phyloP scores from a whole-genome alignment of 371 early-diverging fungal species.

The Rhizopus sp. region DNA sequence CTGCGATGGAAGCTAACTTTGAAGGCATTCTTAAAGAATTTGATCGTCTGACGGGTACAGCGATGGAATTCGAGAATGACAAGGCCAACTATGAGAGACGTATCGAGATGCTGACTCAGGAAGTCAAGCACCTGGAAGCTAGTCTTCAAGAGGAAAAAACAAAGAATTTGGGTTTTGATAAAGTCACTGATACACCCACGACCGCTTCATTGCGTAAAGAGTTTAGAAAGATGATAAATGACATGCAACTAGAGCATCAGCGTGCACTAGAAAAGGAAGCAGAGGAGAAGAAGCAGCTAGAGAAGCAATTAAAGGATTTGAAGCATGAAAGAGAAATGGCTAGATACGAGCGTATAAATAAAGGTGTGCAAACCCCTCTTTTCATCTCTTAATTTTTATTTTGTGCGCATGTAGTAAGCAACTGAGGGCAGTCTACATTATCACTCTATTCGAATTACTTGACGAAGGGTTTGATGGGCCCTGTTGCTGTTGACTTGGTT shows the following conservation, averaged over 20 bases:
- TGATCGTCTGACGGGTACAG: slow-evolving; percentile 58
- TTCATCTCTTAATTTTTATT: slow-evolving; percentile 14
- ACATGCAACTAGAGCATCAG: slow-evolving; percentile 59
- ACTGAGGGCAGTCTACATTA: background rate
- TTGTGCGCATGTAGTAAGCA: too few relatives aligned
- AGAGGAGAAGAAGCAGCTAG: slow-evolving; percentile 55
- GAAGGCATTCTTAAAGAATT: slow-evolving; percentile 60
- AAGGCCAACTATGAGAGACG: slow-evolving; percentile 47
- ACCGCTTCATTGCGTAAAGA: slow-evolving; percentile 64
- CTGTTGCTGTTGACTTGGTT: slow-evolving; percentile 13
- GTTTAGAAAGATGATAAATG: slow-evolving; percentile 59
- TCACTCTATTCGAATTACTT: slow-evolving; percentile 1
- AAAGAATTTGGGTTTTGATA: slow-evolving; percentile 25
- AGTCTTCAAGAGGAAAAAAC: slow-evolving; percentile 42
- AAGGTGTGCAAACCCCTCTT: slow-evolving; percentile 51
- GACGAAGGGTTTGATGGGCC: background rate
- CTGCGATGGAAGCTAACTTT: slow-evolving; percentile 50
- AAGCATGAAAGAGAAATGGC: slow-evolving; percentile 57
- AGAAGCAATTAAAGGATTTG: slow-evolving; percentile 52
- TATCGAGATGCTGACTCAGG: slow-evolving; percentile 34
- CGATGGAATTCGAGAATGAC: slow-evolving; percentile 57
- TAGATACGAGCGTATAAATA: slow-evolving; percentile 50
- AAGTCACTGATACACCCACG: slow-evolving; percentile 37
- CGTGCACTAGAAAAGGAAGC: slow-evolving; percentile 52
- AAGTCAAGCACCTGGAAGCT: slow-evolving; percentile 37